Base-by-base conservation (phyloP, 169 alveolate genomes). In the Eimeria falciformis region DNA sequence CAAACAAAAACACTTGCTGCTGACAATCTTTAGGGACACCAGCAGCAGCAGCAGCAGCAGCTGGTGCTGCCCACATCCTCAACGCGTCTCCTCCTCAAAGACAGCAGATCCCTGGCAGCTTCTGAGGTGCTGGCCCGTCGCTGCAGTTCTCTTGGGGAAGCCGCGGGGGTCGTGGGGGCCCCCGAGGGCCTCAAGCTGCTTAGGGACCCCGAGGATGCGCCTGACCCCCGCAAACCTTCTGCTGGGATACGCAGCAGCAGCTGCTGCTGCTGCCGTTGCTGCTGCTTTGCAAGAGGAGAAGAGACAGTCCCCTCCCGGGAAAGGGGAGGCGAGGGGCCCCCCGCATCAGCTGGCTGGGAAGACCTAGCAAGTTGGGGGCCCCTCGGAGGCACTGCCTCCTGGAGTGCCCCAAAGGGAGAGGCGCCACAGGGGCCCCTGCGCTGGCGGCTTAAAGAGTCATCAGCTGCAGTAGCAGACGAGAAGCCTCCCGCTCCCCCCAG, bases 41-140 rank as follows among this genome's bases (percentile, higher is more conserved):
- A 33, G 43, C 29, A 40, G n/a, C 50, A 12, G 62, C 50, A 9
- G 86, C 46, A 47, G 43, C 45, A 2, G 66, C 50, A n/a, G 50
- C 6, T 23, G 58, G 4, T 55, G 56, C 73, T 79, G 75, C 75
- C 21, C 37, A 79, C 89, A 43, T 79, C 89, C 3, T 79, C 89
- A 12, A 53, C 55, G 56, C 89, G 89, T 40, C 89, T 79, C 73
- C 89, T 79, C 37, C 89, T 62, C n/a, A 73, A 79, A 12, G 75
- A 69, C 5, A 53, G 50, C 47, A 45, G 40, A 6, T 50, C 69
- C 53, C 75, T 79, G 17, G 66, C 50, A 40, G 89, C 45, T 14
- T 73, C 89, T 12, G 73, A 27, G 29, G 40, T 55, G 55, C 89
- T 79, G 43, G 55, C 66, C 58, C 18, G 29, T 12, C 73, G 66